Evolutionary conservation across 192 early-diverging fungal species (phyloP), one percentile per base, ranked within the genome.

Genomic region (Linnemannia schmuckeri): DNA sequence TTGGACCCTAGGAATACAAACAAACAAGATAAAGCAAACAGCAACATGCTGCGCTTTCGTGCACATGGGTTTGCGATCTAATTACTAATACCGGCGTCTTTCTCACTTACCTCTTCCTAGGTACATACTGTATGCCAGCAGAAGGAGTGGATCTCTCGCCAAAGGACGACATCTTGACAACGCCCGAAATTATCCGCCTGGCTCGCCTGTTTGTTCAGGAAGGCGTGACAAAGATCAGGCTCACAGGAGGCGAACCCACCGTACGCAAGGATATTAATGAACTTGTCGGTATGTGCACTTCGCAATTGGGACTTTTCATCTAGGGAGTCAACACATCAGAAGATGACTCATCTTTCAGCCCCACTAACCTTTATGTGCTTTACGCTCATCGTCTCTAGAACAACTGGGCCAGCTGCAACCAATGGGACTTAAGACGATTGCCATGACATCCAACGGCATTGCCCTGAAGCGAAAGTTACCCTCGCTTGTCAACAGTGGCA

Each of bases 221-320:
- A 72, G 97, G 97, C 17, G 96, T 98, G 4, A 95, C 93, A 55
- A 99, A 99, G 90, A 98, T 99, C 77, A 92, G 97, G 66, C 88
- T 99, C 52, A 99, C 98, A 0, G 98, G 98, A 72, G 98, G 98
- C 6, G 98, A 99, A 82, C 98, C 98, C 4, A 98, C 97, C 1
- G 93, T 99, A 41, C 92, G 98, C 76, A 95, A 94, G 71, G 98
- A 99, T 80, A 93, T 99, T 66, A 85, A 96, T 20, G 94, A 97
- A 33, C 90, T 99, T 30, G 93, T 99, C 35, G 93, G 93, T 95
- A 89, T 38, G 88, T 88, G 24, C 33, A 9, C 70, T 74, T 55
- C 74, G 27, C 20, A 20, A 40, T 24, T 47, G 44, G 20, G 42
- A 22, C 4, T 27, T 44, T 55, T 35, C 35, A 20, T 5, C 27